Conservation (phyloP, 495 filamentous ascomycete genomes). For the Penicillium bialowiezense region DNA sequence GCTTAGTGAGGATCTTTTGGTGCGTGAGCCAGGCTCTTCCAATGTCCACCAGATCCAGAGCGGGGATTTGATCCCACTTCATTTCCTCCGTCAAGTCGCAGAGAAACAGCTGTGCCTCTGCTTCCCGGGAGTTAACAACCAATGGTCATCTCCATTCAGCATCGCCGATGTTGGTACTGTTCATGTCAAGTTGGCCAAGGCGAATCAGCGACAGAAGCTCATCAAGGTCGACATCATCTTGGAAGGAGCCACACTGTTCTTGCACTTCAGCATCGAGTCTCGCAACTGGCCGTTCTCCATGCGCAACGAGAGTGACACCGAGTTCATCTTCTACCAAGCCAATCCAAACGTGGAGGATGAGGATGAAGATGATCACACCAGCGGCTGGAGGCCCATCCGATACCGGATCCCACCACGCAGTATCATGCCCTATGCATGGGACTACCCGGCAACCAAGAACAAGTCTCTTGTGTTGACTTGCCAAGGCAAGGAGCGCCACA, state of each 20-base stretch:
- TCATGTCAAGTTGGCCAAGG: conserved; percentile 89
- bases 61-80: conserved; percentile 74
- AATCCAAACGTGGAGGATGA: conserved; percentile 81
- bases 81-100: conserved; percentile 74
- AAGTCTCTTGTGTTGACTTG: conserved; percentile 84
- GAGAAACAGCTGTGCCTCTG: conserved; percentile 90
- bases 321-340: conserved; percentile 92
- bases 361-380: conserved; percentile 69
- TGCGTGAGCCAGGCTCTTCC: conserved; percentile 86
- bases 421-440: conserved; percentile 99
- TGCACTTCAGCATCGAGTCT: conserved; percentile 83
- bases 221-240: conserved; percentile 86
- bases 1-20: conserved; percentile 78
- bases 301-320: conserved; percentile 93
- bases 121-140: conserved; percentile 92
- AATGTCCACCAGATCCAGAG: conserved; percentile 72
- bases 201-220: conserved; percentile 82
- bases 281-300: conserved; percentile 98
- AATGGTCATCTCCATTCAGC: conserved; percentile 97
- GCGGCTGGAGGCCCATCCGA: conserved; percentile 82
- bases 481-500: conserved; percentile 77
- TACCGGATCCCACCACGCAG: conserved; percentile 93
- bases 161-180: conserved; percentile 90
- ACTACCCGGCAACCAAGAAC: conserved; percentile 94
- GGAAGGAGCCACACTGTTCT: conserved; percentile 88